Percentiles rank a stretch among this genome's conserved stretches.
Evolutionary conservation across 495 filamentous ascomycete species (phyloP).

Genomic region (Viridothelium virens): DNA sequence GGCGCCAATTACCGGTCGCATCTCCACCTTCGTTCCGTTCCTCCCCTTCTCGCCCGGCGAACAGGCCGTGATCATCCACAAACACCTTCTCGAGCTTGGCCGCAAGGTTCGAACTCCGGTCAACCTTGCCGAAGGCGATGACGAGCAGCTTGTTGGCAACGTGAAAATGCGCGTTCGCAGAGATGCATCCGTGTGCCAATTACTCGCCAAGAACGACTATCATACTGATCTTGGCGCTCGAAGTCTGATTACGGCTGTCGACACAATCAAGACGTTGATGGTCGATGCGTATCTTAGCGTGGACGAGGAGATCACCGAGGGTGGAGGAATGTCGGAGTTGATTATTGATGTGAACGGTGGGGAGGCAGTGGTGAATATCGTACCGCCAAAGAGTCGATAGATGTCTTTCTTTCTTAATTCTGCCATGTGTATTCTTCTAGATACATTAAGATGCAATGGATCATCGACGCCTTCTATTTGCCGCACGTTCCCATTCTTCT

Average conservation of each 20-base stretch:
- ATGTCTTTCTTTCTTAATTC: not conserved
- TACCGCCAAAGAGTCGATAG: not conserved
- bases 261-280: constrained; percentile 23
- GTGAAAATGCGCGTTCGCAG: not conserved
- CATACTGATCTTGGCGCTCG: not conserved
- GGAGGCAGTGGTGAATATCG: constrained; percentile 19
- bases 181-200: not conserved
- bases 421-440: not conserved
- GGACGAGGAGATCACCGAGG: constrained; percentile 31
- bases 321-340: constrained; percentile 25
- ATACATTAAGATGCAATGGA: too few species aligned
- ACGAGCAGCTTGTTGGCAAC: not conserved
- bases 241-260: constrained; percentile 15
- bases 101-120: not conserved
- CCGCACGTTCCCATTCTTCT: too few species aligned
- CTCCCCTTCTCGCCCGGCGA: constrained; percentile 6
- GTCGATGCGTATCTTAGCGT: constrained; percentile 29
- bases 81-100: constrained; percentile 8
- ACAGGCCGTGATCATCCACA: constrained; percentile 12
- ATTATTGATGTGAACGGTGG: constrained; percentile 26
- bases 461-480: too few species aligned
- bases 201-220: not conserved
- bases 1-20: constrained; percentile 10
- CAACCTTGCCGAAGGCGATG: not conserved
- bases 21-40: constrained; percentile 1